phyloP scores from a whole-genome alignment of 2,329 filamentous ascomycete genomes.

The Pseudogymnoascus sp. region DNA sequence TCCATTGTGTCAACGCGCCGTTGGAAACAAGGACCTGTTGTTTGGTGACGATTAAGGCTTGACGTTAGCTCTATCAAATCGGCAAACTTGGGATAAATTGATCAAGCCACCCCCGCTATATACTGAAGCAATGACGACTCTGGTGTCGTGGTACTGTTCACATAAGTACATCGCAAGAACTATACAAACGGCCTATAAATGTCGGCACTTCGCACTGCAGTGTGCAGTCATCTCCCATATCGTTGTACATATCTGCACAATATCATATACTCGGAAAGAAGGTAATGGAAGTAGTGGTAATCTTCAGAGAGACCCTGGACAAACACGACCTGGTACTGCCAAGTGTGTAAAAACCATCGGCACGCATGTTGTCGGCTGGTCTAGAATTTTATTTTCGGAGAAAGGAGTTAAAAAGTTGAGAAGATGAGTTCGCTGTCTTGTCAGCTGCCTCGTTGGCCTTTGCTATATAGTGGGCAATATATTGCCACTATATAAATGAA shows the following conservation, averaged over 20 bases:
- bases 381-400: neutral
- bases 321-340: neutral
- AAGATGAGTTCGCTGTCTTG: neutral
- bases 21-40: neutral
- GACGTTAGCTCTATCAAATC: neutral
- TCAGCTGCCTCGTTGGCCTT: neutral
- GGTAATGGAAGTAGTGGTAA: neutral
- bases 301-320: neutral
- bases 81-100: neutral
- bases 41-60: neutral
- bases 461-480: neutral
- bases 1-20: neutral
- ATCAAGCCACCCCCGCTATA: neutral
- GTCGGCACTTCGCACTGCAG: neutral
- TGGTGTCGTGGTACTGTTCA: neutral
- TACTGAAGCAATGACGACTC: neutral
- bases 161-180: neutral
- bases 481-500: neutral
- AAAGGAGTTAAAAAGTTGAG: neutral
- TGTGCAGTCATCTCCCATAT: neutral
- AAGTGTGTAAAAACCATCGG: neutral
- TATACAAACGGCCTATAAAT: neutral
- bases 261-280: neutral
- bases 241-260: neutral
- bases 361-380: neutral